Percentiles rank a stretch among this genome's conserved stretches.
phyloP scores from a whole-genome alignment of 768 basidiomycete genomes.

The Agaricus sinodeliciosus region DNA sequence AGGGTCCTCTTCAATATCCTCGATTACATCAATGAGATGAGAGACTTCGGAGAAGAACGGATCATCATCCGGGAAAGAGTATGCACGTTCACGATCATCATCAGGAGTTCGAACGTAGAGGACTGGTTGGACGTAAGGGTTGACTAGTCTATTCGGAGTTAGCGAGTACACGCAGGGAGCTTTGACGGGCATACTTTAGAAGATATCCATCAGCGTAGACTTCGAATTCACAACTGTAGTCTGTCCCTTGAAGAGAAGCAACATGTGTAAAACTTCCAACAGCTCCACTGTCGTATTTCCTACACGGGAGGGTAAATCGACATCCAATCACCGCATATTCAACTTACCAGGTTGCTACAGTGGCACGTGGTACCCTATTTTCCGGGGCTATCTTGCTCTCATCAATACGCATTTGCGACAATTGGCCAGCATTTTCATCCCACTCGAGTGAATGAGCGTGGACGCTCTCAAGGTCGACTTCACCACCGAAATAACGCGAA shows the following conservation, averaged over 20 bases:
- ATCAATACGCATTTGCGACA: slow-evolving; percentile 78
- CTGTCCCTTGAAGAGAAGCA: slow-evolving; percentile 83
- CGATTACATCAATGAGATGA: slow-evolving; percentile 83
- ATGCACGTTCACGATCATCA: slow-evolving; percentile 65
- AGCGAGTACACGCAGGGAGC: not conserved
- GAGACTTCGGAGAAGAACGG: slow-evolving; percentile 93
- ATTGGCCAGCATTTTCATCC: slow-evolving; percentile 82
- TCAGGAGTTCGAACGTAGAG: slow-evolving; percentile 83
- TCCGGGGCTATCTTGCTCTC: slow-evolving; percentile 80
- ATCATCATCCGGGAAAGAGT: slow-evolving; percentile 76
- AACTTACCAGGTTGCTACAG: slow-evolving; percentile 79
- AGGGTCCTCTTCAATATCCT: slow-evolving; percentile 84
- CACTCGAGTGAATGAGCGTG: slow-evolving; percentile 87
- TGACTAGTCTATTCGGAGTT: slow-evolving; percentile 52
- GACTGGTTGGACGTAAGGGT: slow-evolving; percentile 90
- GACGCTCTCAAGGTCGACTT: slow-evolving; percentile 80
- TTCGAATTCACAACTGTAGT: slow-evolving; percentile 94
- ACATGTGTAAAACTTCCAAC: slow-evolving; percentile 90
- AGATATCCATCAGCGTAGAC: slow-evolving; percentile 91
- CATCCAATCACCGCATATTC: not conserved
- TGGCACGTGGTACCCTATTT: slow-evolving; percentile 91
- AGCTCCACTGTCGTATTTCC: slow-evolving; percentile 95
- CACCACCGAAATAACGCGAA: slow-evolving; percentile 95
- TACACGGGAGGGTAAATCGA: slow-evolving; percentile 18
- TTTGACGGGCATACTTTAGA: slow-evolving; percentile 49